Evolutionary conservation across 2,329 filamentous ascomycete species (phyloP).

Genomic region (Chaetomiaceae sp.): DNA sequence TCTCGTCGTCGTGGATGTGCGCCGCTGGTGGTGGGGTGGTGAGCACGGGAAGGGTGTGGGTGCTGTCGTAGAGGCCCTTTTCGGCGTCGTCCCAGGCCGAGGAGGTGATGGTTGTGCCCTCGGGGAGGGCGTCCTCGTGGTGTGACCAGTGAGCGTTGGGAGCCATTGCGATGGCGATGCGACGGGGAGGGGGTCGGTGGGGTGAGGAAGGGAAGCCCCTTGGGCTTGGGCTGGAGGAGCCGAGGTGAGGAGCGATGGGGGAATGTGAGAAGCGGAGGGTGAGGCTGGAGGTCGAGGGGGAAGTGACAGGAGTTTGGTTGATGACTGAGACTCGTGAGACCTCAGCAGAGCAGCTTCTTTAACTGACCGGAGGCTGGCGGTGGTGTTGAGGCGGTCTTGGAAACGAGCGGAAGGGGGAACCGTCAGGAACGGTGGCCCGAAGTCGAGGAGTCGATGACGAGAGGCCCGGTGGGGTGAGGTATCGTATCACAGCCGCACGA

Average conservation of each 20-base stretch:
- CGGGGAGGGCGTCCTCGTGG: slow-evolving; percentile 17
- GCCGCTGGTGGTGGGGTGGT: slow-evolving; percentile 26
- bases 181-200: not conserved
- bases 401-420: slow-evolving; percentile 5
- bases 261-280: not conserved
- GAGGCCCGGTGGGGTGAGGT: not conserved
- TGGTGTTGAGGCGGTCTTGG: not conserved
- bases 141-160: slow-evolving; percentile 8
- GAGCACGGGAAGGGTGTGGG: slow-evolving; percentile 22
- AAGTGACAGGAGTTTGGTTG: too few relatives aligned
- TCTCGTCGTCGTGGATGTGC: slow-evolving; percentile 24
- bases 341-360: not conserved
- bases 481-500: not conserved
- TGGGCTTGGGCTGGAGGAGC: too few relatives aligned
- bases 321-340: not conserved
- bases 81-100: slow-evolving; percentile 32
- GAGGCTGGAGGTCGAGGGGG: not conserved
- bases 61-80: slow-evolving; percentile 33
- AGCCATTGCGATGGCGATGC: not conserved
- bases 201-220: too few relatives aligned
- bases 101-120: slow-evolving; percentile 12
- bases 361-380: not conserved
- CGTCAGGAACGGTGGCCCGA: not conserved
- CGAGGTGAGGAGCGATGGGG: too few relatives aligned
- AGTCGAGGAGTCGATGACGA: slow-evolving; percentile 5